A percentile compares a stretch with the other conserved stretches of the same genome.
Conservation (phyloP, 2,329 filamentous ascomycete species). For the Rosellinia necatrix region DNA sequence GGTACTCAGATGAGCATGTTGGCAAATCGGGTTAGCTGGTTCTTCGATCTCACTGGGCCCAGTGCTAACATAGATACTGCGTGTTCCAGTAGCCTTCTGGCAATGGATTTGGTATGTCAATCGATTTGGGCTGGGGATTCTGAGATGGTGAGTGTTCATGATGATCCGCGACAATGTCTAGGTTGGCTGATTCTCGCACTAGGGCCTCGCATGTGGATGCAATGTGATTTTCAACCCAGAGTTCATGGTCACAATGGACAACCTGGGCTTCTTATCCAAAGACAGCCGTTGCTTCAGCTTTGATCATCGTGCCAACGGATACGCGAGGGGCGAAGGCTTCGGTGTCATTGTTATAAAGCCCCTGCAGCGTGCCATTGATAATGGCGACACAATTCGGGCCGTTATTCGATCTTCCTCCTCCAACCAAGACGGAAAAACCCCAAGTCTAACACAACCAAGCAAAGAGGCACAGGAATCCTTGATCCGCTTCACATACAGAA, state of each 20-base stretch:
- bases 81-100: conserved; percentile 41
- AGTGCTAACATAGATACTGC: conserved; percentile 42
- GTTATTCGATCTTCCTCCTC: conserved; percentile 45
- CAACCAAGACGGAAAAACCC: conserved; percentile 50
- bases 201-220: conserved; percentile 32
- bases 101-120: conserved; percentile 41
- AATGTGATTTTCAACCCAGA: conserved; percentile 37
- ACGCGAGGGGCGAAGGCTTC: conserved; percentile 54
- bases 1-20: conserved; percentile 29
- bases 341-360: conserved; percentile 40
- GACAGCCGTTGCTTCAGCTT: conserved; percentile 41
- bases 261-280: conserved; percentile 33
- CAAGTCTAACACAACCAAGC: conserved; percentile 53
- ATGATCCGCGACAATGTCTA: conserved; percentile 35
- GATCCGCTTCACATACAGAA: conserved; percentile 42
- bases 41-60: conserved; percentile 39
- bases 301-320: conserved; percentile 51
- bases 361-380: conserved; percentile 46
- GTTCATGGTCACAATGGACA: conserved; percentile 27
- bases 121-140: conserved; percentile 28
- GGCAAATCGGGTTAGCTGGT: conserved; percentile 37
- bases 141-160: neutral
- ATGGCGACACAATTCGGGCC: conserved; percentile 38
- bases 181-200: conserved; percentile 16
- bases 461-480: conserved; percentile 42